Evolutionary conservation across 2,329 filamentous ascomycete genomes (phyloP), one percentile per base, ranked within the genome.

Genomic region (Sporothrix curviconia): DNA sequence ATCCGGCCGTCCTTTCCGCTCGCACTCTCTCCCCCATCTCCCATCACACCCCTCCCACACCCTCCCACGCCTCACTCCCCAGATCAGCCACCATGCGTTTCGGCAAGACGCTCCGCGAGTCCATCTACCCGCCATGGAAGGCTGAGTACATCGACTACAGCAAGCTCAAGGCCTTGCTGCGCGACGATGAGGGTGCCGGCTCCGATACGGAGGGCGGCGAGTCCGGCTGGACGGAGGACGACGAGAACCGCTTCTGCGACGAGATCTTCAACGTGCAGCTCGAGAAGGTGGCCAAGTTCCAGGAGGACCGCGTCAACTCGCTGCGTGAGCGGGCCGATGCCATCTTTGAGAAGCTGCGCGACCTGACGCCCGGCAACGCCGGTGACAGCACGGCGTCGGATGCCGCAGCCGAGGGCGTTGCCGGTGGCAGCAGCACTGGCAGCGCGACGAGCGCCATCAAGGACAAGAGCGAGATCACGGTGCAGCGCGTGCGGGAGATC

Each of bases 101-200:
- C 78, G 92, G 92, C 62, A 90, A 86, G 76, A 96, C 90, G 53
- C 82, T 99, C 60, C 84, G 85, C 67, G 82, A 84, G 67, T 85
- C 89, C 59, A 78, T 89, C 66, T 94, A 97, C 71, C 75, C 82
- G 65, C 90, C 91, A 68, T 99, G 92, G 92, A 89, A 87, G 72
- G 89, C 87, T 70, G 82, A 95, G 68, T 97, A 99, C 77, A 90
- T 99, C 69, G 92, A 97, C 76, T 99, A 99, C 73, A 77, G 82
- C 66, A 96, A 92, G 80, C 85, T 99, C 64, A 97, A 97, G 80
- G 80, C 81, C 67, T 80, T 99, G 59, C 77, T 99, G 60, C 87
- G 90, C 62, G 94, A 97, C 71, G 84, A 90, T 69, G 76, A 71
- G 60, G 71, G 72, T 59, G 79, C 79, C 25, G 79, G 84, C 50